Evolutionary conservation across 2,329 filamentous ascomycete genomes (phyloP), one percentile per base, ranked within the genome.

Genomic region (Blastomyces parvus): DNA sequence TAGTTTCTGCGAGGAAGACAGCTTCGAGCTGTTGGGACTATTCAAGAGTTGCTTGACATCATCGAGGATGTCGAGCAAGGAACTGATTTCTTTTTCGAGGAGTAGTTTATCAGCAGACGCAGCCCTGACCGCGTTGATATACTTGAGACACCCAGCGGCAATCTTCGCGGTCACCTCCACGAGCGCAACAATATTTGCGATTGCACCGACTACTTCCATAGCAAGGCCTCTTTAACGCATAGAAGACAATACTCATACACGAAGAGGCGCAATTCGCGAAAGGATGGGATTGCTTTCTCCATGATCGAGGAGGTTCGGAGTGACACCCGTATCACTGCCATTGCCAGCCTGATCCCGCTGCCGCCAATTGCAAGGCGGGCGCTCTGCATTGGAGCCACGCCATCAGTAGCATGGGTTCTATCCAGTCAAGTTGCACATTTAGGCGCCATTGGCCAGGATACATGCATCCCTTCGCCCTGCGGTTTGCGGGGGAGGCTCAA

Each of bases 181-280:
- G n/a, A 42, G 33, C 5, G 55, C 7, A 58, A 58, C 36, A 22
- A 58, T 22, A 25, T 14, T 58, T 25, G 55, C 55, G 7, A 5
- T n/a, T 58, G 55, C 55, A 42, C 55, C 3, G 22, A 58, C 22
- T 58, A 11, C 55, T 44, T 58, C 55, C 36, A 58, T 58, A n/a
- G 7, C 17, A n/a, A n/a, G 9, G 36, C 38, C 8, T 27, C 36
- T 3, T 25, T 27, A 17, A 22, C 22, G 2, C 19, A 27, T 58
- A 27, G 8, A 40, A 55, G 2, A 22, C 19, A 17, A 42, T 38
- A 6, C 3, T 27, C 33, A 58, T 27, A 11, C 27, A 17, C 36
- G 36, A 40, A 8, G 30, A 27, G 22, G 40, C 8, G 17, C 5
- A 58, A 36, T 27, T 19, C n/a, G 25, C 22, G 36, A 36, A 22